These are phyloP conservation scores for Colletotrichum gloeosporioides DNA, from an alignment of 2,329 filamentous ascomycete species.

Conservation along the genomic window DNA sequence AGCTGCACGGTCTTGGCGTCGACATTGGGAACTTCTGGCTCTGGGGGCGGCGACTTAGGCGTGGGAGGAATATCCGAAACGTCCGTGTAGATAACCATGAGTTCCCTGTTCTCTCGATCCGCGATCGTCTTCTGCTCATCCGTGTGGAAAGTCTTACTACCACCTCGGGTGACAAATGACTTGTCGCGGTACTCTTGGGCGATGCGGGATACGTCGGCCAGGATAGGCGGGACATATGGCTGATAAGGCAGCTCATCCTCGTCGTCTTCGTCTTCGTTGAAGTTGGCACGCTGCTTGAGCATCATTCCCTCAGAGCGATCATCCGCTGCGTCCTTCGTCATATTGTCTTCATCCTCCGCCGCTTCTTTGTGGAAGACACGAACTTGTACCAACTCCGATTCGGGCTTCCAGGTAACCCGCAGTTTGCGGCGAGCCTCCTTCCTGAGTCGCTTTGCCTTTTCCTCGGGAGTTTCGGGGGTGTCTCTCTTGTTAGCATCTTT, in stretches of 20 bases:
- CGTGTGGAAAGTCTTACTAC: slow-evolving; percentile 55
- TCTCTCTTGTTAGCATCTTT: slow-evolving; percentile 42
- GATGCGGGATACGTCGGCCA: slow-evolving; percentile 53
- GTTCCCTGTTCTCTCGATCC: slow-evolving; percentile 61
- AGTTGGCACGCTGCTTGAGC: slow-evolving; percentile 57
- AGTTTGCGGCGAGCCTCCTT: slow-evolving; percentile 76
- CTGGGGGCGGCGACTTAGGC: slow-evolving; percentile 57
- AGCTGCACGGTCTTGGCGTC: slow-evolving; percentile 38
- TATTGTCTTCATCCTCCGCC: slow-evolving; percentile 71
- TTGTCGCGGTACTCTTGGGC: slow-evolving; percentile 50
- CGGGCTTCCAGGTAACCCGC: slow-evolving; percentile 74
- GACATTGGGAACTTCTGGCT: slow-evolving; percentile 28
- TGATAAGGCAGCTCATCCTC: slow-evolving; percentile 58
- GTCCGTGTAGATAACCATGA: slow-evolving; percentile 66
- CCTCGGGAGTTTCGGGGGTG: slow-evolving; percentile 69
- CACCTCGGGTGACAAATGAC: slow-evolving; percentile 61
- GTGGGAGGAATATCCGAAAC: slow-evolving; percentile 60
- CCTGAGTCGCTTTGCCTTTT: slow-evolving; percentile 70
- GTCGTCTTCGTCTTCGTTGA: slow-evolving; percentile 61
- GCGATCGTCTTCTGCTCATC: slow-evolving; percentile 61
- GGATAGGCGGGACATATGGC: slow-evolving; percentile 55
- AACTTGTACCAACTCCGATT: slow-evolving; percentile 69
- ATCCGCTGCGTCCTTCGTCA: slow-evolving; percentile 75
- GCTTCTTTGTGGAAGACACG: slow-evolving; percentile 75
- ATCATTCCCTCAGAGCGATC: slow-evolving; percentile 77